Conservation (phyloP, 345 rosid species). For the Passiflora organensis region DNA sequence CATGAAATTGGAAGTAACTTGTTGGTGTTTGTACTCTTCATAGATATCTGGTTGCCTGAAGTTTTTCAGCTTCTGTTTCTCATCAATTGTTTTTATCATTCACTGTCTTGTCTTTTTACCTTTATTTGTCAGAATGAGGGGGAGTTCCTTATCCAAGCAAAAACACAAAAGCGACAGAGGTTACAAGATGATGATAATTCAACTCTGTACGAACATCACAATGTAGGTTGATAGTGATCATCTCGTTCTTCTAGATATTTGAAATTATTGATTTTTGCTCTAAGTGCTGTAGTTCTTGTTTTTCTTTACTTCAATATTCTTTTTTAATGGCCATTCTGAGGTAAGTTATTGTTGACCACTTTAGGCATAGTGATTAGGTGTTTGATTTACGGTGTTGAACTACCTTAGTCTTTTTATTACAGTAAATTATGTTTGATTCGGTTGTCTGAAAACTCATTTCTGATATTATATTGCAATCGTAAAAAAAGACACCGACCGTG, state of each 20-base stretch:
- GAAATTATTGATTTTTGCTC: conserved; percentile 8
- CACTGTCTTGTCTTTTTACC: conserved; percentile 9
- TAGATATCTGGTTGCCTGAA: background rate
- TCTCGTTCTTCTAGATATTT: background rate
- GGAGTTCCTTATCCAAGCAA: conserved; percentile 88
- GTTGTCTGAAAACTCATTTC: too few relatives aligned
- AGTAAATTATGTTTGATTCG: too few relatives aligned
- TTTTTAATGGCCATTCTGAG: background rate
- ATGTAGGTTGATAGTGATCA: conserved; percentile 39
- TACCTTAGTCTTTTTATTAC: background rate
- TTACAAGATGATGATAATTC: conserved; percentile 49
- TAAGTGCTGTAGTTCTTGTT: background rate
- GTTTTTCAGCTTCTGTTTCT: background rate
- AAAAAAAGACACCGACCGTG: conserved; percentile 32
- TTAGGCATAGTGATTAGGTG: background rate
- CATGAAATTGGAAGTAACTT: too few relatives aligned
- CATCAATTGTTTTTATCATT: background rate
- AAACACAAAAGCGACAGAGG: conserved; percentile 78
- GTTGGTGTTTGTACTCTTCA: too few relatives aligned
- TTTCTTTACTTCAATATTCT: background rate
- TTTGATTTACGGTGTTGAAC: background rate
- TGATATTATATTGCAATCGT: conserved; percentile 14
- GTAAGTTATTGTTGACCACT: background rate
- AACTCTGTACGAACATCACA: conserved; percentile 43
- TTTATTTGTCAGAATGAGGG: conserved; percentile 57